A percentile compares a stretch with the other conserved stretches of the same genome.
phyloP scores from a whole-genome alignment of 1,284 basidiomycete species.

The Tilletia indica region DNA sequence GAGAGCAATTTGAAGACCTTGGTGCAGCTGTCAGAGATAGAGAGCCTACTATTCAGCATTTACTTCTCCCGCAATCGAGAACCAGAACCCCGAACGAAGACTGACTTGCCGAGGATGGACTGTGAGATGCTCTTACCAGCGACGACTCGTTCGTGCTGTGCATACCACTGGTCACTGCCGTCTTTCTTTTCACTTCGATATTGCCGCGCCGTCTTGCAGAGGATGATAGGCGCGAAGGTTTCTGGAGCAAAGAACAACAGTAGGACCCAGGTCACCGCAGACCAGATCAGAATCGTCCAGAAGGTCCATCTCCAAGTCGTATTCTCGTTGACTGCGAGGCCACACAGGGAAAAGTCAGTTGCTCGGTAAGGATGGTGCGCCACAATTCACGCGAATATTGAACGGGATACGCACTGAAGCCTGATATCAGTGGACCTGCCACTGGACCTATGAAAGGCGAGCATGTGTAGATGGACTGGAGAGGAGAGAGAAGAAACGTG shows the following conservation, averaged over 20 bases:
- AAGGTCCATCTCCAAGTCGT: constrained; percentile 77
- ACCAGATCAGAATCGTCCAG: constrained; percentile 64
- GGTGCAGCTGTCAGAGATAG: constrained; percentile 54
- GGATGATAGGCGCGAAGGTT: constrained; percentile 69
- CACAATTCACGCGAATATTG: not conserved
- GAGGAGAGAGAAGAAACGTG: not conserved
- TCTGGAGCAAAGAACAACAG: constrained; percentile 59
- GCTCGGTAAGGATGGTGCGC: not conserved
- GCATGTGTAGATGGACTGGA: constrained; percentile 8
- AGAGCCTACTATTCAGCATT: not conserved
- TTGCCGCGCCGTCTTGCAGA: constrained; percentile 62
- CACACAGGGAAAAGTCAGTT: not conserved
- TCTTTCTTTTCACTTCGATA: constrained; percentile 21
- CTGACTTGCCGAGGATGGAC: constrained; percentile 57
- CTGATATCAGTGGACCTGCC: constrained; percentile 15
- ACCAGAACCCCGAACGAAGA: not conserved
- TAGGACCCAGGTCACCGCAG: constrained; percentile 5
- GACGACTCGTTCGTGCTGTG: constrained; percentile 57
- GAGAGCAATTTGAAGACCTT: constrained; percentile 21
- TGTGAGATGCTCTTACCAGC: constrained; percentile 58
- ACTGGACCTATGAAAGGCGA: constrained; percentile 17
- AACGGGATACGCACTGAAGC: not conserved
- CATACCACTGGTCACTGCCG: constrained; percentile 18
- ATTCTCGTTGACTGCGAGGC: not conserved
- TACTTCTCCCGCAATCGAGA: too few relatives aligned